Percentiles rank a stretch among this genome's conserved stretches.
These are phyloP conservation scores for Mycena citricolor DNA, from an alignment of 1,284 basidiomycete genomes.

Conservation along the genomic window DNA sequence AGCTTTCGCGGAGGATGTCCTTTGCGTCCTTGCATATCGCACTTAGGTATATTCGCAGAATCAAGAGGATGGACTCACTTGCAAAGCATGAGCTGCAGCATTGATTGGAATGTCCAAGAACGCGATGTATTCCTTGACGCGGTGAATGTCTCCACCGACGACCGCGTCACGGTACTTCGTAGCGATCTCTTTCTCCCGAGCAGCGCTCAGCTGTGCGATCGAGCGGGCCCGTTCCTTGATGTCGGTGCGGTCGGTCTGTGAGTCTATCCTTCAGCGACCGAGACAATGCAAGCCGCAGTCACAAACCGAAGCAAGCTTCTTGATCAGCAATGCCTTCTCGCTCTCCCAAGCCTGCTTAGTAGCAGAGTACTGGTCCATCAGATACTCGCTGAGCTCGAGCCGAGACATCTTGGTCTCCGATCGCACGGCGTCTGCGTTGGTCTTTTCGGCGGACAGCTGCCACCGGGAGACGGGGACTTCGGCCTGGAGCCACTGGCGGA, in stretches of 20 bases:
- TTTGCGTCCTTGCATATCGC: constrained; percentile 22
- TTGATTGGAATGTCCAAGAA: constrained; percentile 24
- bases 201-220: constrained; percentile 11
- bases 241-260: constrained; percentile 3
- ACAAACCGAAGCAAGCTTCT: constrained; percentile 4
- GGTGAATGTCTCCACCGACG: constrained; percentile 25
- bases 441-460: constrained; percentile 11
- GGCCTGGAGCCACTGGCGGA: constrained; percentile 27
- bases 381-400: constrained; percentile 24
- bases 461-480: constrained; percentile 25
- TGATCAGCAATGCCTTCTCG: constrained; percentile 25
- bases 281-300: too few relatives aligned
- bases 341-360: constrained; percentile 28
- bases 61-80: neutral
- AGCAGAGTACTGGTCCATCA: constrained; percentile 26
- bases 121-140: constrained; percentile 24
- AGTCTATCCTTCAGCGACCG: neutral
- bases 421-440: neutral
- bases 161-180: constrained; percentile 26
- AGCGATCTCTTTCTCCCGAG: constrained; percentile 21
- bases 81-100: constrained; percentile 22
- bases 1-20: constrained; percentile 25
- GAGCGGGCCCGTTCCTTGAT: constrained; percentile 12
- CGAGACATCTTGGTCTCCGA: constrained; percentile 23
- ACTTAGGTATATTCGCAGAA: neutral